Conservation (phyloP, 805 yeast genomes). For the Ogataea polymorpha region DNA sequence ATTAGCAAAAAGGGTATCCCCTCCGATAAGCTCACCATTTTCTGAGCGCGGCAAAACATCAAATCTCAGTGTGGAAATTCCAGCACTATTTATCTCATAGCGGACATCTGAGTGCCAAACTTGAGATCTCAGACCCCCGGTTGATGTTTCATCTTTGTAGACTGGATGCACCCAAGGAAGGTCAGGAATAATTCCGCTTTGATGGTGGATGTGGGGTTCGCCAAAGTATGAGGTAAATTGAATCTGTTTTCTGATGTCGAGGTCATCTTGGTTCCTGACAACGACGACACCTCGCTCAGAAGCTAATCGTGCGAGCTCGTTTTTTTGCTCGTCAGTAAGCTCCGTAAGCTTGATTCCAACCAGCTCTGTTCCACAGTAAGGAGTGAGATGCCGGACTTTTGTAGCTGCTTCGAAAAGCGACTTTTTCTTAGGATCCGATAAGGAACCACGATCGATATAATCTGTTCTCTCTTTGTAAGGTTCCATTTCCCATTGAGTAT, state of each 20-base stretch:
- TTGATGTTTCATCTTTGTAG: slow-evolving; percentile 35
- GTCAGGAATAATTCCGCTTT: slow-evolving; percentile 32
- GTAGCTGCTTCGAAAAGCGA: slow-evolving; percentile 40
- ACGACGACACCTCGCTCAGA: slow-evolving; percentile 49
- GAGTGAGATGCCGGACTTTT: slow-evolving; percentile 40
- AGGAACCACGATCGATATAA: slow-evolving; percentile 14
- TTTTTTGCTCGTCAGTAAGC: slow-evolving; percentile 39
- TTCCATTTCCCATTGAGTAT: slow-evolving; percentile 16
- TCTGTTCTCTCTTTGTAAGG: slow-evolving; percentile 13
- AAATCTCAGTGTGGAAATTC: slow-evolving; percentile 59
- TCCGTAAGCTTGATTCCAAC: slow-evolving; percentile 42
- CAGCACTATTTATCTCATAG: slow-evolving; percentile 68
- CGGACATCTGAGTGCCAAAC: slow-evolving; percentile 71
- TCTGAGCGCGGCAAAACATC: slow-evolving; percentile 41
- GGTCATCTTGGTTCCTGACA: slow-evolving; percentile 41
- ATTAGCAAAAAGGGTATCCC: slow-evolving; percentile 70
- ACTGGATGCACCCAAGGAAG: slow-evolving; percentile 35
- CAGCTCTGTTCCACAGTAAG: slow-evolving; percentile 55
- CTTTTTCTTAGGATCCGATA: slow-evolving; percentile 31
- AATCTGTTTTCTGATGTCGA: slow-evolving; percentile 37
- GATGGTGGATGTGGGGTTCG: slow-evolving; percentile 39
- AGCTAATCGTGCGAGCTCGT: slow-evolving; percentile 43
- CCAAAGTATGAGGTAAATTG: slow-evolving; percentile 43
- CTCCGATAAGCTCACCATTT: slow-evolving; percentile 40
- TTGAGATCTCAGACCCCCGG: slow-evolving; percentile 33